phyloP scores from a whole-genome alignment of 2,329 filamentous ascomycete species.

The Neofusicoccum kwambonambiense region DNA sequence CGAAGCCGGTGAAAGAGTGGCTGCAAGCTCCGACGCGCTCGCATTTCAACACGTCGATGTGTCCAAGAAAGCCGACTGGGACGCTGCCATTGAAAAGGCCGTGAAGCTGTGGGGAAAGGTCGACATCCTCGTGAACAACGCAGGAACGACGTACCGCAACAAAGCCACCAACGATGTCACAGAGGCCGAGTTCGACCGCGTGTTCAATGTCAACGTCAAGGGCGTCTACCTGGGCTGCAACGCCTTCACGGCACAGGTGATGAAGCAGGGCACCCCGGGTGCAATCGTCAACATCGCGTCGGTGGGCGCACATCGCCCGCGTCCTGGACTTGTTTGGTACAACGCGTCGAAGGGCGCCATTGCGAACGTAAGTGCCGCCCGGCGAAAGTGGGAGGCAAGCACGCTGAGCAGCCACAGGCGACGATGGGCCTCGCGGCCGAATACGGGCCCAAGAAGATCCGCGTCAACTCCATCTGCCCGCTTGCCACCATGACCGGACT shows the following conservation, averaged over 20 bases:
- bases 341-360: conserved; percentile 68
- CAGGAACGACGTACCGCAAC: conserved; percentile 56
- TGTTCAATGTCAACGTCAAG: conserved; percentile 69
- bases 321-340: conserved; percentile 67
- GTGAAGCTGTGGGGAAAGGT: conserved; percentile 55
- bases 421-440: conserved; percentile 70
- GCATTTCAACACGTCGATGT: conserved; percentile 50
- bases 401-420: conserved; percentile 33
- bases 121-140: conserved; percentile 62
- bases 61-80: conserved; percentile 54
- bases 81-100: conserved; percentile 53
- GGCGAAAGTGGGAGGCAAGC: not conserved
- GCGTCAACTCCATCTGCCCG: conserved; percentile 71
- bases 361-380: conserved; percentile 48
- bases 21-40: conserved; percentile 43
- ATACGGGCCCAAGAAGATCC: conserved; percentile 69
- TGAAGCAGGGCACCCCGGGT: conserved; percentile 57
- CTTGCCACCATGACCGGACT: conserved; percentile 68
- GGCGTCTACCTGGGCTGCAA: conserved; percentile 61
- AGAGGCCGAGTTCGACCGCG: conserved; percentile 64
- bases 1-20: conserved; percentile 51
- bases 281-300: conserved; percentile 66
- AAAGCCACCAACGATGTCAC: conserved; percentile 59
- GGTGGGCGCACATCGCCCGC: conserved; percentile 61
- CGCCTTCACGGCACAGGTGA: conserved; percentile 60